Base-by-base conservation (phyloP, 2,329 filamentous ascomycete species). In the Calonectria montana region DNA sequence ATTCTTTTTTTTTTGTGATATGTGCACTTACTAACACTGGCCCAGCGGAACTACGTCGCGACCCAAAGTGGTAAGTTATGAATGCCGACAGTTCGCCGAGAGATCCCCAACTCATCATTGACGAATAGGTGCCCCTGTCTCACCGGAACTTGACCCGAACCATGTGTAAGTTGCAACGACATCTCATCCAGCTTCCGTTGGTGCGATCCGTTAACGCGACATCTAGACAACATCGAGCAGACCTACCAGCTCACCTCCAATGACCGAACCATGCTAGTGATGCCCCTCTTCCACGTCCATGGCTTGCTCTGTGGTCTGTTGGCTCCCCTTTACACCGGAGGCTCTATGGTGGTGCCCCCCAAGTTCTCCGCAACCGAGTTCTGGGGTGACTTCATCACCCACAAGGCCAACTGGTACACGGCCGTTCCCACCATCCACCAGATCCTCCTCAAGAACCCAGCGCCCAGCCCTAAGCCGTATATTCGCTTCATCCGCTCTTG, bases 361-460 rank as follows among this genome's bases (percentile, higher is more conserved):
- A 93, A 92, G 80, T 97, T 97, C 88, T 96, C 94, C 4, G 94
- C 95, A 10, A 89, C 90, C 1, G 92, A 94, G 23, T 97, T 97
- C 84, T 97, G 95, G 95, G 82, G 84, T 27, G 92, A 97, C 82
- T 97, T 97, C 79, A 88, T 88, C 76, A 86, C 88, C 7, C 88
- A 95, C 85, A 88, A 91, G 75, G 95, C 94, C 29, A 97, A 94
- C 82, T 97, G 95, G 95, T 97, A 97, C 84, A 97, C 94, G 0
- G 95, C 95, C 1, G 95, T 97, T n/a, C 95, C 95, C 1, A 97
- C 95, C 0, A 97, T 97, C 81, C 95, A 97, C 83, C 94, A 97
- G 81, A 96, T 97, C 78, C 88, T 97, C 4, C 90, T 97, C 70
- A 94, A 93, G 84, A 91, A 89, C 76, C 91, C 93, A 8, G 82